These are phyloP conservation scores for Mycena chlorophos DNA, from an alignment of 768 basidiomycete species.

Conservation along the genomic window DNA sequence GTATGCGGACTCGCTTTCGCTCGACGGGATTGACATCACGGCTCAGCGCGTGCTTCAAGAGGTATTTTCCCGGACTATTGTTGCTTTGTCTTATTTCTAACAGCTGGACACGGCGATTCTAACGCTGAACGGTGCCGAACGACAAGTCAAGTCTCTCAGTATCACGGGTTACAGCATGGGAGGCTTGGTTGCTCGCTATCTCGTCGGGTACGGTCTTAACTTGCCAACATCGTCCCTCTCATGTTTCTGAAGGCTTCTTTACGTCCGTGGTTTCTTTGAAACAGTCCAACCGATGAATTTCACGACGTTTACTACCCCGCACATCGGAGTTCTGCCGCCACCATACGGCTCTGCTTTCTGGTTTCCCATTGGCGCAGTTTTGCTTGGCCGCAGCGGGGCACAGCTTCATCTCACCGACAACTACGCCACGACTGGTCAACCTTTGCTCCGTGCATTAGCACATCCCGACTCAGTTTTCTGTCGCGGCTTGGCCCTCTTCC, in stretches of 20 bases:
- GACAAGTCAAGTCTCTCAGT: conserved; percentile 30
- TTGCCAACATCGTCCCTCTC: not conserved
- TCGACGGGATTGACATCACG: conserved; percentile 39
- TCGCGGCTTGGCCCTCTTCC: conserved; percentile 31
- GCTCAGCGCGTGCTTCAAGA: conserved; percentile 33
- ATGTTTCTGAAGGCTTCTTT: conserved; percentile 21
- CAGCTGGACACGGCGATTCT: conserved; percentile 27
- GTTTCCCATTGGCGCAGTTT: conserved; percentile 30
- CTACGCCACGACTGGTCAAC: conserved; percentile 28
- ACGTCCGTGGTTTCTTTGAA: conserved; percentile 34
- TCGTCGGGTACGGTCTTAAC: conserved; percentile 29
- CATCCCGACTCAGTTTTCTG: conserved; percentile 32
- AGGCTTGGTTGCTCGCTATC: conserved; percentile 38
- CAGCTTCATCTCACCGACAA: conserved; percentile 39
- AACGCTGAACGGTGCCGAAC: conserved; percentile 21
- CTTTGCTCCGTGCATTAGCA: conserved; percentile 34
- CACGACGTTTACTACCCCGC: conserved; percentile 40
- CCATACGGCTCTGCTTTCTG: conserved; percentile 25
- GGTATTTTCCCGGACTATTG: not conserved
- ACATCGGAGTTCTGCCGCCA: conserved; percentile 32
- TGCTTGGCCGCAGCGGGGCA: conserved; percentile 38
- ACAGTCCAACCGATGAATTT: conserved; percentile 37
- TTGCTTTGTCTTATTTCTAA: conserved; percentile 6
- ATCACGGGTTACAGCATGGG: conserved; percentile 39
- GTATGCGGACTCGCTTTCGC: conserved; percentile 27